Evolutionary conservation across 495 filamentous ascomycete genomes (phyloP).

Genomic region (Lophium mytilinum): DNA sequence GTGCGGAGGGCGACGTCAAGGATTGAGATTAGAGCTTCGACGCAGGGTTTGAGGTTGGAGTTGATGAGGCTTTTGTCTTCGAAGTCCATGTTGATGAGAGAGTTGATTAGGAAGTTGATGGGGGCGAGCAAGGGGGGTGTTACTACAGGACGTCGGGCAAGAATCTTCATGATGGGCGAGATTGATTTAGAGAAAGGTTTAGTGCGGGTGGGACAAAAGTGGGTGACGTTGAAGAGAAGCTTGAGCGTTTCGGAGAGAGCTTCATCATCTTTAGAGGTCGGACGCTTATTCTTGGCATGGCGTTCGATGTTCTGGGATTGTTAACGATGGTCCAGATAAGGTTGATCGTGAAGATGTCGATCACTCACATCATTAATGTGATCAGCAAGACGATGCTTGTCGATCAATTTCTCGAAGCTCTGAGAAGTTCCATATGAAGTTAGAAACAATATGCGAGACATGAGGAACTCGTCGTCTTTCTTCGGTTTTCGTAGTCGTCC

Average conservation of each 20-base stretch:
- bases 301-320: constrained; percentile 51
- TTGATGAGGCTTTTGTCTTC: background rate
- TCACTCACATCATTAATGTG: constrained; percentile 50
- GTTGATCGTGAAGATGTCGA: background rate
- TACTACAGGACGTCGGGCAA: background rate
- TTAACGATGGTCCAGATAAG: background rate
- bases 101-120: constrained; percentile 1
- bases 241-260: constrained; percentile 6
- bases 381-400: constrained; percentile 58
- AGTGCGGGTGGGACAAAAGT: background rate
- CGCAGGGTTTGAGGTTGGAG: background rate
- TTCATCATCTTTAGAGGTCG: background rate
- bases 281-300: constrained; percentile 42
- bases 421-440: constrained; percentile 70
- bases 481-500: constrained; percentile 63
- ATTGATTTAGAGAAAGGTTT: constrained; percentile 1
- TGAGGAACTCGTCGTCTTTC: constrained; percentile 77
- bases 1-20: background rate
- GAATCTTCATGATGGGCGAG: background rate
- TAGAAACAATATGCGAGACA: constrained; percentile 72
- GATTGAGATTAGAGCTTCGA: background rate
- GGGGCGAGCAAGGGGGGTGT: background rate
- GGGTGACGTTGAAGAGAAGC: constrained; percentile 4
- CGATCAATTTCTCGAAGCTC: constrained; percentile 58
- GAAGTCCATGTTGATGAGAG: background rate